phyloP scores from a whole-genome alignment of 1,284 basidiomycete genomes.

The Porphyrellus sp. region DNA sequence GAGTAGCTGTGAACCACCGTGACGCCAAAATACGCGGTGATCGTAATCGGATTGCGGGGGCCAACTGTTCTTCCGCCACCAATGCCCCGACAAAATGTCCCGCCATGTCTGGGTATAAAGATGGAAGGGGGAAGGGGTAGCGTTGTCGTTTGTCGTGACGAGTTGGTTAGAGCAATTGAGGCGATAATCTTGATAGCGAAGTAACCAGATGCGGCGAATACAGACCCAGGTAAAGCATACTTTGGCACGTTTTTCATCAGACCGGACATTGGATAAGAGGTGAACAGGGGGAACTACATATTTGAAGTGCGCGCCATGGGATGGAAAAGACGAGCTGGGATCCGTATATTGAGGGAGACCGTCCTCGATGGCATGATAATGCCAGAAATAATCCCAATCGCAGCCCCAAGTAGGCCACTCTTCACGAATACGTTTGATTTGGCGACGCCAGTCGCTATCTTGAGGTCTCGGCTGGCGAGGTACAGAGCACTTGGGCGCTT shows the following conservation, averaged over 20 bases:
- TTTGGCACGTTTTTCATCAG: not conserved
- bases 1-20: not conserved
- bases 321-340: not conserved
- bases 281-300: not conserved
- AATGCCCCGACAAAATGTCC: not conserved
- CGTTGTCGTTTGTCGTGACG: not conserved
- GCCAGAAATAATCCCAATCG: not conserved
- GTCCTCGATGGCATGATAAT: not conserved
- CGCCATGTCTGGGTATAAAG: slow-evolving; percentile 5
- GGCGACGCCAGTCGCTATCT: not conserved
- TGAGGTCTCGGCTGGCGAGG: not conserved
- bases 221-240: not conserved
- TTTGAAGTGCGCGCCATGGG: not conserved
- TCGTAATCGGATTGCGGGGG: not conserved
- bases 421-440: not conserved
- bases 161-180: not conserved
- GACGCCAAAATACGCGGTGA: slow-evolving; percentile 2
- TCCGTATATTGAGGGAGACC: not conserved
- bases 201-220: not conserved
- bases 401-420: slow-evolving; percentile 1
- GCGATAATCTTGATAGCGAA: not conserved
- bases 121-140: slow-evolving; percentile 3
- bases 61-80: slow-evolving; percentile 1
- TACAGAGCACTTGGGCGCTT: not conserved
- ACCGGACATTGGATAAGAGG: not conserved